A percentile compares a stretch with the other conserved stretches of the same genome.
Conservation (phyloP, 176 grass and related monocot genomes). For the Musa schizocarpa region DNA sequence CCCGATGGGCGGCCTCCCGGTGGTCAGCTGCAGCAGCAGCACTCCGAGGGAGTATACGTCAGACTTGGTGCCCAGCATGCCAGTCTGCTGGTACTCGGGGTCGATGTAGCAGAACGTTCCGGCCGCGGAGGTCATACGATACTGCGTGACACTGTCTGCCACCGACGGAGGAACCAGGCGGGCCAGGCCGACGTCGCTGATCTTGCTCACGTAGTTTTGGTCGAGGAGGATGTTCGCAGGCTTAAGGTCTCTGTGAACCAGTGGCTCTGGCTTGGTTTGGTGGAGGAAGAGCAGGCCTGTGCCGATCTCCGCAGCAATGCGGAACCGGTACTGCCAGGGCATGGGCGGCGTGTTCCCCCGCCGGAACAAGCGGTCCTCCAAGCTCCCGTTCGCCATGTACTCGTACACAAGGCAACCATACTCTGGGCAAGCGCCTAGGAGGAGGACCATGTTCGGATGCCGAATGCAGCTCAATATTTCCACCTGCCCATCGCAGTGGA, state of each 20-base stretch:
- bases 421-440: constrained; percentile 44
- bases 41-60: constrained; percentile 41
- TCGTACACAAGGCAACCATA: constrained; percentile 39
- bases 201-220: constrained; percentile 37
- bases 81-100: constrained; percentile 40
- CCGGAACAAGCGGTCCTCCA: constrained; percentile 36
- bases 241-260: constrained; percentile 39
- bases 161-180: constrained; percentile 29
- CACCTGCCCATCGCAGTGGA: constrained; percentile 11
- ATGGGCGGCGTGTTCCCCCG: constrained; percentile 28
- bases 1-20: constrained; percentile 32
- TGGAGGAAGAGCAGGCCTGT: constrained; percentile 42
- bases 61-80: constrained; percentile 36
- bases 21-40: constrained; percentile 36
- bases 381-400: constrained; percentile 43
- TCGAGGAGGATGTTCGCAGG: constrained; percentile 40
- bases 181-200: constrained; percentile 42
- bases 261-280: constrained; percentile 33
- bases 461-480: constrained; percentile 34
- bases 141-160: constrained; percentile 31
- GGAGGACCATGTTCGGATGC: constrained; percentile 43
- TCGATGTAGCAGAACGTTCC: constrained; percentile 49
- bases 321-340: constrained; percentile 36
- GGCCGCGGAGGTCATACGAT: constrained; percentile 30
- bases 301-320: constrained; percentile 37